phyloP scores from a whole-genome alignment of 306 rosid genomes.

The Pachyrhizus erosus region DNA sequence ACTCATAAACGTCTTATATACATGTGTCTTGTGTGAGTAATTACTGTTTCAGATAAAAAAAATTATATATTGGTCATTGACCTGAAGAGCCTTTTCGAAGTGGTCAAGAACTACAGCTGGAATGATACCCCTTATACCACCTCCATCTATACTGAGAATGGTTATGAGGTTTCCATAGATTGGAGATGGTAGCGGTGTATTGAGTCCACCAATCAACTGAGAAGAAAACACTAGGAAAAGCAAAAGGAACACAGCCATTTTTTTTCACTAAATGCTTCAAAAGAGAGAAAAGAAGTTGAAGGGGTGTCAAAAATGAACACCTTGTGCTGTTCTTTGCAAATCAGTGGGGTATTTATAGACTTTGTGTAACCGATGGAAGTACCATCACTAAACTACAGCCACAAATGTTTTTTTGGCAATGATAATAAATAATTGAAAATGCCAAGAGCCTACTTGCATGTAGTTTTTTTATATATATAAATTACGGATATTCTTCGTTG shows the following conservation, averaged over 20 bases:
- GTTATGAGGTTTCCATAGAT: conserved; percentile 21
- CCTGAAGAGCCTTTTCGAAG: conserved; percentile 45
- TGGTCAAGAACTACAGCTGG: conserved; percentile 28
- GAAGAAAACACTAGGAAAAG: background rate
- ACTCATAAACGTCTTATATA: background rate
- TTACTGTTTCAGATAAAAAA: background rate
- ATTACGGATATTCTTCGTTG: too few relatives aligned
- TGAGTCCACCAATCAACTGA: conserved; percentile 36
- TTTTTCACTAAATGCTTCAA: background rate
- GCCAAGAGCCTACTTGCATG: background rate
- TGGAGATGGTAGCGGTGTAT: conserved; percentile 19
- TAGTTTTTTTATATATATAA: too few relatives aligned
- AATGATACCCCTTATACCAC: conserved; percentile 47
- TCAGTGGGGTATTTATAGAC: conserved; percentile 23
- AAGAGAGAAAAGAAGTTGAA: background rate
- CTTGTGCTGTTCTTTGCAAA: background rate
- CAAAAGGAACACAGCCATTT: conserved; percentile 33
- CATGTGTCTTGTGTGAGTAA: background rate
- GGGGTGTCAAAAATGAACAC: background rate
- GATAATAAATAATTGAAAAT: background rate
- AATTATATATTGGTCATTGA: background rate
- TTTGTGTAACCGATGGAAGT: background rate
- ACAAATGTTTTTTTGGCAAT: background rate
- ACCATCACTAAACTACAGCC: background rate
- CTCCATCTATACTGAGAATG: conserved; percentile 53